phyloP scores from a whole-genome alignment of 2,329 filamentous ascomycete species.

The Epichloe brachyelytri region DNA sequence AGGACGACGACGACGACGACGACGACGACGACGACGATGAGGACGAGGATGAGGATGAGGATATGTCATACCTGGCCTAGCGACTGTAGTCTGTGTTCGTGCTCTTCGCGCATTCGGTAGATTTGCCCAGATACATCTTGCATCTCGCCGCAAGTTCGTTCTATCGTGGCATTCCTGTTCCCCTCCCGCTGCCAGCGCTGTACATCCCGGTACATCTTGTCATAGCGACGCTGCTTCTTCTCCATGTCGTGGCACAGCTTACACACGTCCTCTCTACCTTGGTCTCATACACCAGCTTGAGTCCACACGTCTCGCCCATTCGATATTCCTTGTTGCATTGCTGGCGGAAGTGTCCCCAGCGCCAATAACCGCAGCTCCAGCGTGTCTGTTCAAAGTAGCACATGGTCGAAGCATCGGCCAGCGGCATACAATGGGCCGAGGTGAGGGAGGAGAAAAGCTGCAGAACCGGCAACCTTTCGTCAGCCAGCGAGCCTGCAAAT shows the following conservation, averaged over 20 bases:
- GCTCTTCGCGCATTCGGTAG: conserved; percentile 29
- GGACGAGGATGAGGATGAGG: neutral
- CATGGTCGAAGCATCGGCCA: conserved; percentile 41
- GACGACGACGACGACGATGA: neutral
- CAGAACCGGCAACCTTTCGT: conserved; percentile 8
- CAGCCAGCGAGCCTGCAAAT: conserved; percentile 10
- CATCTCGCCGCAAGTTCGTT: conserved; percentile 58
- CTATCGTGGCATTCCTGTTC: conserved; percentile 60
- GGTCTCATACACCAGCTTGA: conserved; percentile 76
- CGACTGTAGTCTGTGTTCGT: conserved; percentile 22
- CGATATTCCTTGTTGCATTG: conserved; percentile 93
- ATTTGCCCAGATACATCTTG: conserved; percentile 50
- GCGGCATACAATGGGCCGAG: conserved; percentile 7
- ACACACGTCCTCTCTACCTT: conserved; percentile 54
- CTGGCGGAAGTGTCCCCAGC: conserved; percentile 85
- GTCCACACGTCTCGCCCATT: conserved; percentile 89
- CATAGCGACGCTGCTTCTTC: conserved; percentile 64
- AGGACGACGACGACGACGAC: neutral
- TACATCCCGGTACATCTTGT: conserved; percentile 63
- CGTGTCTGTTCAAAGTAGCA: conserved; percentile 91
- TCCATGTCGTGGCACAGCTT: conserved; percentile 81
- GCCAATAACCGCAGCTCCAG: conserved; percentile 81
- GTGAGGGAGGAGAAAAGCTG: conserved; percentile 6
- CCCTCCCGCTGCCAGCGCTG: conserved; percentile 66
- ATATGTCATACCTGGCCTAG: conserved; percentile 19